Evolutionary conservation across 371 early-diverging fungal genomes (phyloP), one percentile per base, ranked within the genome.

Genomic region (Actinomucor elegans): DNA sequence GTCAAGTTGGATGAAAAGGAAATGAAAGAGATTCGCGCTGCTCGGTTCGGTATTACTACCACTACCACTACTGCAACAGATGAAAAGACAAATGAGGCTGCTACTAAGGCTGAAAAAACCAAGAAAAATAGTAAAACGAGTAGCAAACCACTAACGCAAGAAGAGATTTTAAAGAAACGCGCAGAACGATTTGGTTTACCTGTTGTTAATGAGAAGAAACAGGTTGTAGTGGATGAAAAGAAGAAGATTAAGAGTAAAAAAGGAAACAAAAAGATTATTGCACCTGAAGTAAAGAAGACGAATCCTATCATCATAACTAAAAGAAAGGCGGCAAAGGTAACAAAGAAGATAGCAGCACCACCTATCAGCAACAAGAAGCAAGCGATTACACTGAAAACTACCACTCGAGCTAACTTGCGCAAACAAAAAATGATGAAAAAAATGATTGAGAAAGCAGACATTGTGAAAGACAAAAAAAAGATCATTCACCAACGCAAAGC

Each of bases 171-270:
- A 20, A 75, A 76, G 49, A 70, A 73, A 48, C 67, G 83, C 28
- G 75, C 77, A n/a, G 80, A 77, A 31, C 57, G 79, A 41, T 82
- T 79, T 52, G 79, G 77, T 47, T 63, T 28, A 53, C 65, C 54
- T 28, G n/a, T n/a, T n/a, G n/a, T n/a, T n/a, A n/a, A n/a, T n/a
- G 37, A 37, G 21, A 27, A 48, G 1, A 36, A 48, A 17, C n/a
- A n/a, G n/a, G 21, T 20, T 17, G 21, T 12, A 40, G 17, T n/a
- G 8, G 33, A 48, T 26, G 18, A 51, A 42, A 18, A 14, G 32
- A 32, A 47, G 23, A 47, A n/a, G 5, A n/a, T n/a, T 5, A 23
- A 12, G 12, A 32, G 23, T n/a, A 40, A 32, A 27, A 41, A 51
- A 17, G 20, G 6, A 5, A 38, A 21, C 7, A 38, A 21, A 29